Conservation (phyloP, 169 alveolate genomes). For the Eimeria necatrix region DNA sequence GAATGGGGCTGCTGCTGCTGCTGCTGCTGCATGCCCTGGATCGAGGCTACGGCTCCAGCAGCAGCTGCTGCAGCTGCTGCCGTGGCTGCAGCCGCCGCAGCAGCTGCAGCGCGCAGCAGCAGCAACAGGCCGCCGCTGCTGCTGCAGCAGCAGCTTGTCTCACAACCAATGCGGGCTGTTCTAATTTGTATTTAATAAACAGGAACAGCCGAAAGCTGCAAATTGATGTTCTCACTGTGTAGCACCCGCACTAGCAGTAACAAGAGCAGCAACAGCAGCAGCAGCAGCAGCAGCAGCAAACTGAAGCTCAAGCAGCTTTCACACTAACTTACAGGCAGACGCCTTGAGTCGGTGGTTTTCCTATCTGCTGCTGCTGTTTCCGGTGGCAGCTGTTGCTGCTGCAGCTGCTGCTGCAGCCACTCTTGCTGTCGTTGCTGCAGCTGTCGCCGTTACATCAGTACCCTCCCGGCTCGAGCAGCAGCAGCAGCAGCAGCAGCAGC, state of each 20-base stretch:
- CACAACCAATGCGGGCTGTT: not conserved
- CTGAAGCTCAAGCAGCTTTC: not conserved
- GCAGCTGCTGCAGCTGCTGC: slow-evolving; percentile 31
- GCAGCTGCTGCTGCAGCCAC: not conserved
- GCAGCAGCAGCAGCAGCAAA: slow-evolving; percentile 9
- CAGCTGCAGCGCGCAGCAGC: not conserved
- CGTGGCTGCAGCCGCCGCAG: slow-evolving; percentile 1
- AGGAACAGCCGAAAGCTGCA: not conserved
- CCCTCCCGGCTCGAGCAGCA: slow-evolving; percentile 28
- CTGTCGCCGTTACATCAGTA: not conserved
- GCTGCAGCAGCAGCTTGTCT: slow-evolving; percentile 50
- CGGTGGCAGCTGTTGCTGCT: not conserved
- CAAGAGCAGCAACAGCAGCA: not conserved
- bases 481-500: slow-evolving; percentile 18
- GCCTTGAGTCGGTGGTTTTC: no score
- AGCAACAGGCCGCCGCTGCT: not conserved
- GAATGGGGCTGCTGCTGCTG: slow-evolving; percentile 11
- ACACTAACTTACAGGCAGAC: no score
- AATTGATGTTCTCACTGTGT: not conserved
- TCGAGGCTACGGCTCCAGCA: not conserved
- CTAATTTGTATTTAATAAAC: not conserved
- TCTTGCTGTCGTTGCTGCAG: slow-evolving; percentile 1
- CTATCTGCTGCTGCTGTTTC: no score
- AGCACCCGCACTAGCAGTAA: not conserved
- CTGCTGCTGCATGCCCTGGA: not conserved